Conservation (phyloP, 2,329 filamentous ascomycete genomes). For the Aspergillus ochraceus region DNA sequence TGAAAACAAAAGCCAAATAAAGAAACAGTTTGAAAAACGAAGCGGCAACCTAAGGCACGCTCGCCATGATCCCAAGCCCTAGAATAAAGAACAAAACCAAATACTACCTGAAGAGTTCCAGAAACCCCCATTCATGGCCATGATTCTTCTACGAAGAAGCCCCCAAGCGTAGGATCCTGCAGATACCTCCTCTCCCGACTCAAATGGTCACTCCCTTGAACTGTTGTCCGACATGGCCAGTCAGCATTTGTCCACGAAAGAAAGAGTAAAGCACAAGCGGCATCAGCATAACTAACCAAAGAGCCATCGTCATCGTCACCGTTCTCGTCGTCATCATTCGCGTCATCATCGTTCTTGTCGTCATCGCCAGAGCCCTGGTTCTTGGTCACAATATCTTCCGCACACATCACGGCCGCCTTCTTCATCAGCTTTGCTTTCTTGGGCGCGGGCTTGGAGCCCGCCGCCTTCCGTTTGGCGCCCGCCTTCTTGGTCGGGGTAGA, state of each 20-base stretch:
- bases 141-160: too few species aligned
- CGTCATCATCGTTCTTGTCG: not conserved
- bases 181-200: too few species aligned
- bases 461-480: constrained; percentile 16
- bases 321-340: not conserved
- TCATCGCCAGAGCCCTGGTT: not conserved
- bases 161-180: too few species aligned
- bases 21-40: too few species aligned
- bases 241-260: not conserved
- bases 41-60: too few species aligned
- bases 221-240: not conserved
- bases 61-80: too few species aligned
- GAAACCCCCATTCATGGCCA: too few species aligned
- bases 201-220: not conserved
- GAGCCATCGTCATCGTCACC: not conserved
- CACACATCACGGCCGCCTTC: constrained; percentile 9
- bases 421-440: constrained; percentile 9
- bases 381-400: constrained; percentile 8
- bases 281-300: not conserved
- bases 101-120: not conserved
- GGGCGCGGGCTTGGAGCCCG: not conserved
- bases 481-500: constrained; percentile 12
- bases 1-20: too few species aligned
- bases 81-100: too few species aligned
- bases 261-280: not conserved